Conservation (phyloP, 306 rosid species). For the Fagus crenata region DNA sequence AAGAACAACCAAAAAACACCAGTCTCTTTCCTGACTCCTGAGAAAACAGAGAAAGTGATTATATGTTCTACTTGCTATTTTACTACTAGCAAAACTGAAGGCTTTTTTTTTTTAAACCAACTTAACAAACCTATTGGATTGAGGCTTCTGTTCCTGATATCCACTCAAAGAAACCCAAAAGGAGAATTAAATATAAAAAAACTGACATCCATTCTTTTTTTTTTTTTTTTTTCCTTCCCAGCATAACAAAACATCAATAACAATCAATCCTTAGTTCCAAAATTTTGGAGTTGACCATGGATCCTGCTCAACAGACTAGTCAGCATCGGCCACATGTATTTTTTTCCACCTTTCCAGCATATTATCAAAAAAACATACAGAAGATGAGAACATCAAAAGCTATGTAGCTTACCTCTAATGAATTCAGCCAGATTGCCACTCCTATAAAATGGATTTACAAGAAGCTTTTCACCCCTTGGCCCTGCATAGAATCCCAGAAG, state of each 20-base stretch:
- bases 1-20: not conserved
- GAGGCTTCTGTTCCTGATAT: too few relatives aligned
- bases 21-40: constrained; percentile 15
- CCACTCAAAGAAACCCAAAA: too few relatives aligned
- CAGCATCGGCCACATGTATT: too few relatives aligned
- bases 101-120: not conserved
- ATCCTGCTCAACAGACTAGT: too few relatives aligned
- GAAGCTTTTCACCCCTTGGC: constrained; percentile 93
- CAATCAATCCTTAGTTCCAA: too few relatives aligned
- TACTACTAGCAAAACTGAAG: not conserved
- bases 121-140: too few relatives aligned
- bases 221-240: not conserved
- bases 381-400: not conserved
- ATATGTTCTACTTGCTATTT: not conserved
- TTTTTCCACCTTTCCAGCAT: too few relatives aligned
- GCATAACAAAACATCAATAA: constrained; percentile 1
- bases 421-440: constrained; percentile 74
- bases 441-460: constrained; percentile 79
- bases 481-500: constrained; percentile 90
- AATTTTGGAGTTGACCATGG: too few relatives aligned
- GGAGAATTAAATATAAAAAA: too few relatives aligned
- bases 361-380: constrained; percentile 6
- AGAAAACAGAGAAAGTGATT: constrained; percentile 7
- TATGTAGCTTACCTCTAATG: constrained; percentile 58
- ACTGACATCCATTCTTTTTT: not conserved